Conservation (phyloP, 2,329 filamentous ascomycete species). For the Pseudophaeomoniella oleicola region DNA sequence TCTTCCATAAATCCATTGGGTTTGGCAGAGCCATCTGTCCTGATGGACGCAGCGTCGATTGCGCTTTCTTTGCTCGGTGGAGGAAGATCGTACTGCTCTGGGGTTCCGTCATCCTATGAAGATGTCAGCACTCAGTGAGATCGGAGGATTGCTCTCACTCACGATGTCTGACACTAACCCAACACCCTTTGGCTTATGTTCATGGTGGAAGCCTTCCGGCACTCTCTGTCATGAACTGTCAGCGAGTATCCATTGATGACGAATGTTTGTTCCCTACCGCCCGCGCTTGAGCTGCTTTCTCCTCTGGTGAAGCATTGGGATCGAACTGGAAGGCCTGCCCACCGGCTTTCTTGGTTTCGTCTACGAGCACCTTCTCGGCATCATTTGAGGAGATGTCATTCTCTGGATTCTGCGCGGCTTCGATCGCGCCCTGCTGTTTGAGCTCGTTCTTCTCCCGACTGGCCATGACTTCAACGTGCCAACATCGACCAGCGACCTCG, state of each 20-base stretch:
- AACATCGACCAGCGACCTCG: no score
- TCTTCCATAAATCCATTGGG: slow-evolving; percentile 37
- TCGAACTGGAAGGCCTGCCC: slow-evolving; percentile 73
- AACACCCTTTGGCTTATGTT: slow-evolving; percentile 23
- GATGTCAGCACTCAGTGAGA: slow-evolving; percentile 4
- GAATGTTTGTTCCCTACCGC: slow-evolving; percentile 42
- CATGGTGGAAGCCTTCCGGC: slow-evolving; percentile 48
- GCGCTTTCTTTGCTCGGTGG: slow-evolving; percentile 57
- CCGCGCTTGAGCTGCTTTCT: slow-evolving; percentile 69
- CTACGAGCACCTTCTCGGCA: slow-evolving; percentile 58
- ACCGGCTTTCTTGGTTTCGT: slow-evolving; percentile 66
- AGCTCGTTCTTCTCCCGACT: slow-evolving; percentile 40
- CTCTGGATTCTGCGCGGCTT: slow-evolving; percentile 59
- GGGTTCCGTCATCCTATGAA: slow-evolving; percentile 47
- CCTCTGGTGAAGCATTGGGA: slow-evolving; percentile 64
- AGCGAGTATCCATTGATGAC: slow-evolving; percentile 1
- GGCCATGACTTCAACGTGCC: no score
- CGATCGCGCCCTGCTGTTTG: slow-evolving; percentile 66
- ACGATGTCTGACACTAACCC: slow-evolving; percentile 61
- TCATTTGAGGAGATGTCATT: slow-evolving; percentile 53
- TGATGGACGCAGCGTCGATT: slow-evolving; percentile 36
- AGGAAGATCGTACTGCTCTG: slow-evolving; percentile 63
- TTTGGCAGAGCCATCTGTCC: slow-evolving; percentile 33
- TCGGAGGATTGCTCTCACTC: slow-evolving; percentile 11
- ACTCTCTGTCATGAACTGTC: slow-evolving; percentile 34